Evolutionary conservation across 225 moss, liverwort and hornwort species (phyloP).

Genomic region (Straminergon stramineum): DNA sequence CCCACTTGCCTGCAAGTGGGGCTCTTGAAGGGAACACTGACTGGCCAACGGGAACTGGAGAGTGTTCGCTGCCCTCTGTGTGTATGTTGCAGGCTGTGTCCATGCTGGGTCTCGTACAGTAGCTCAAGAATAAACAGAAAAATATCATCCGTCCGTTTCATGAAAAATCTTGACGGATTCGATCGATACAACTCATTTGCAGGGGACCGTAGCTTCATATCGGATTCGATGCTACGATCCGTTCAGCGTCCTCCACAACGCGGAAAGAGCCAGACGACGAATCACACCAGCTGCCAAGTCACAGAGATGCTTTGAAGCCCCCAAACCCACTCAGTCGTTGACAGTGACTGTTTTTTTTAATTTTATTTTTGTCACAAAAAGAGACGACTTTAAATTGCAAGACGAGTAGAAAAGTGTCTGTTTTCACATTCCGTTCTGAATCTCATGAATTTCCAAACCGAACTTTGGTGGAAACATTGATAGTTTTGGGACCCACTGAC

Average conservation of each 20-base stretch:
- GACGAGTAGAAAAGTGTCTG: neutral
- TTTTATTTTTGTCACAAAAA: neutral
- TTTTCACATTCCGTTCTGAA: too few species aligned
- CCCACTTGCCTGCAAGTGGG: neutral
- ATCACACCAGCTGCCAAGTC: neutral
- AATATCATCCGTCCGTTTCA: too few species aligned
- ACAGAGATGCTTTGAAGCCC: neutral
- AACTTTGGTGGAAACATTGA: neutral
- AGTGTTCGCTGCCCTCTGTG: neutral
- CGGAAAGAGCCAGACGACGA: neutral
- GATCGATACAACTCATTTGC: neutral
- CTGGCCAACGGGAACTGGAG: neutral
- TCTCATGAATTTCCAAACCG: too few species aligned
- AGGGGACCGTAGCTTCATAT: neutral
- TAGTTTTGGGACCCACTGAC: neutral
- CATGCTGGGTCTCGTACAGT: neutral
- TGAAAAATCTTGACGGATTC: neutral
- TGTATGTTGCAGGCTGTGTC: neutral
- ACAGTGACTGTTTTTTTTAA: neutral
- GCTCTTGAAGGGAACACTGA: neutral
- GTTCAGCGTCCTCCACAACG: neutral
- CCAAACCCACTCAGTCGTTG: neutral
- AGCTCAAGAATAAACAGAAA: neutral
- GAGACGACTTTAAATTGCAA: neutral
- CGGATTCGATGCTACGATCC: neutral